These are phyloP conservation scores for Pythium aquatile DNA, from an alignment of 352 stramenopile species.

Conservation along the genomic window DNA sequence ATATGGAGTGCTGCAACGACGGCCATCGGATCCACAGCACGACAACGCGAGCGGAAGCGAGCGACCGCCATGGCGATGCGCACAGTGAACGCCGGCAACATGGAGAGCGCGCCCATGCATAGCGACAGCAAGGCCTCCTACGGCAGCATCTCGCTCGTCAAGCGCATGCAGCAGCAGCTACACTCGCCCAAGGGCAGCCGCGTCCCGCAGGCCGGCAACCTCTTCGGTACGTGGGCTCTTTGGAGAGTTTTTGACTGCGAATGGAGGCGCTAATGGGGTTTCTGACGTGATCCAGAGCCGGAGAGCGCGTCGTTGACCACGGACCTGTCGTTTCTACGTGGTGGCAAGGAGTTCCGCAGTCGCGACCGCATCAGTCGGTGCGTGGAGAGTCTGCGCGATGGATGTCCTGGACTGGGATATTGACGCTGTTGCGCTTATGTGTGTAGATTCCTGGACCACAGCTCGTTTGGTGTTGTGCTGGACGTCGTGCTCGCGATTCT, in stretches of 20 bases:
- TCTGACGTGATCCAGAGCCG: conserved; percentile 22
- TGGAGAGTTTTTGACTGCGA: conserved; percentile 7
- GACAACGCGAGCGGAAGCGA: not conserved
- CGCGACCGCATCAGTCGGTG: conserved; percentile 47
- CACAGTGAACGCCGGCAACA: conserved; percentile 8
- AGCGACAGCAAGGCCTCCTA: conserved; percentile 28
- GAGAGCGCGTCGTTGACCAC: conserved; percentile 32
- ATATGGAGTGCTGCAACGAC: not conserved
- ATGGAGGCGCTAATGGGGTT: not conserved
- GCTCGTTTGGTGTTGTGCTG: conserved; percentile 60
- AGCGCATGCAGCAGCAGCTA: conserved; percentile 31
- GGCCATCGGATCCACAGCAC: not conserved
- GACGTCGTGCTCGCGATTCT: conserved; percentile 58
- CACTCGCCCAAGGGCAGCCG: conserved; percentile 15
- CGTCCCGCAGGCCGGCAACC: not conserved
- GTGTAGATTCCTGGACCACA: conserved; percentile 76
- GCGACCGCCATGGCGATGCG: not conserved
- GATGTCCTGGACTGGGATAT: too few relatives aligned
- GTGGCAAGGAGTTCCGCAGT: conserved; percentile 28
- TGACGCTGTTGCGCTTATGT: not conserved
- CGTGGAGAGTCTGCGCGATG: not conserved
- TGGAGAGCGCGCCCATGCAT: conserved; percentile 38
- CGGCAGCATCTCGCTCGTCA: conserved; percentile 40
- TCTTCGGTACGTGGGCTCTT: conserved; percentile 19
- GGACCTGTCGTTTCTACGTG: conserved; percentile 31